Percentiles rank a stretch among this genome's conserved stretches.
phyloP scores from a whole-genome alignment of 176 grass and related monocot genomes.

The Carex littledalei region DNA sequence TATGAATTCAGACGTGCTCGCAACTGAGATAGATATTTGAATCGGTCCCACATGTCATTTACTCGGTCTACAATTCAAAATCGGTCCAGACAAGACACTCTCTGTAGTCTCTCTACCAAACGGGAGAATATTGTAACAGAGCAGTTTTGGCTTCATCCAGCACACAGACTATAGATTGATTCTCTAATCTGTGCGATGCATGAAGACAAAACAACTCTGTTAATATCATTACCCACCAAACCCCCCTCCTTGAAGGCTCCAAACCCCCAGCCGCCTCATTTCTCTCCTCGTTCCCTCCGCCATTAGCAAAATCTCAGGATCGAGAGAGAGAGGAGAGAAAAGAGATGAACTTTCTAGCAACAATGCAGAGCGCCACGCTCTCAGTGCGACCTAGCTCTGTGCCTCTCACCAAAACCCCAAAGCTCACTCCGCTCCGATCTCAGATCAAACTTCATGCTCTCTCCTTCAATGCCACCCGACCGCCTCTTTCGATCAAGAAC shows the following conservation, averaged over 20 bases:
- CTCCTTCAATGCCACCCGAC: not conserved
- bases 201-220: too few relatives aligned
- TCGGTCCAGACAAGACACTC: not conserved
- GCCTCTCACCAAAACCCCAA: not conserved
- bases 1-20: too few relatives aligned
- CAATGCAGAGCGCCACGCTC: conserved; percentile 21
- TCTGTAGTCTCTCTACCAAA: not conserved
- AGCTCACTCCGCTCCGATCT: not conserved
- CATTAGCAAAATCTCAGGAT: not conserved
- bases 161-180: too few relatives aligned
- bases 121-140: too few relatives aligned
- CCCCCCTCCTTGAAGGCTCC: not conserved
- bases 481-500: conserved; percentile 17
- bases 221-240: not conserved
- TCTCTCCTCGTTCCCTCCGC: conserved; percentile 21
- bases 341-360: not conserved
- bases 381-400: not conserved
- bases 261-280: conserved; percentile 13
- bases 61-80: not conserved
- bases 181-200: too few relatives aligned
- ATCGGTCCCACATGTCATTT: not conserved
- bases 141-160: too few relatives aligned
- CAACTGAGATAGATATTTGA: not conserved
- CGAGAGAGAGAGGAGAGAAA: not conserved
- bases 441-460: not conserved